Evolutionary conservation across 768 basidiomycete species (phyloP), one percentile per base, ranked within the genome.

Genomic region (Russula brevipes): DNA sequence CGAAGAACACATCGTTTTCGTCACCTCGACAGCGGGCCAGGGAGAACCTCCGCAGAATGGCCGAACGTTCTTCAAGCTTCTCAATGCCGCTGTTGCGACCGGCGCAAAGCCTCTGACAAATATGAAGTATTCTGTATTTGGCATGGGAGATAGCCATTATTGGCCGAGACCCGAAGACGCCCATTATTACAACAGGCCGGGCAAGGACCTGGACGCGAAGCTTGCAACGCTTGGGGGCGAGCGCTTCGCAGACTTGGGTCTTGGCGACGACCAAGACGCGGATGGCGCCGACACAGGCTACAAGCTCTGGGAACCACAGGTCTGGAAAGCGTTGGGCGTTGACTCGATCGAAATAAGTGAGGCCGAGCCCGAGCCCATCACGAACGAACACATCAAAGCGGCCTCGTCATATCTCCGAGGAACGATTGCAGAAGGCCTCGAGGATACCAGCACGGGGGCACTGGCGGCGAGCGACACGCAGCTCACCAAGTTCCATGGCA

Each of bases 341-440:
- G 97, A 94, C 73, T 78, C 78, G 16, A 77, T 98, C 54, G 90
- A 97, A 73, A 85, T 98, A 19, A 83, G 80, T 38, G 97, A 98
- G 75, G 88, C 87, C 19, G 95, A 98, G 72, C 95, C 95, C 0
- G 95, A 98, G 69, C 86, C 92, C 1, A 96, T 99, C 74, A 98
- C 97, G 59, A 98, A 98, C 79, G 97, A 99, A 76, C 94, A 98
- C 75, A 98, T 98, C 82, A 99, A 98, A 79, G 97, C 91, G 53
- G 94, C 96, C 5, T 93, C 90, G 52, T 85, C 87, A 60, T 98
- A 89, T 77, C 82, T 98, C 24, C 89, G 97, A 57, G 97, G 97
- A 2, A 98, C 97, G 42, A 98, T 99, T 73, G 80, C 79, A 1
- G 95, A 98, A 73, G 96, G 97, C 51, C 82, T 99, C 41, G 80